Evolutionary conservation across 768 basidiomycete genomes (phyloP).

Genomic region (Crassisporium funariophilum): DNA sequence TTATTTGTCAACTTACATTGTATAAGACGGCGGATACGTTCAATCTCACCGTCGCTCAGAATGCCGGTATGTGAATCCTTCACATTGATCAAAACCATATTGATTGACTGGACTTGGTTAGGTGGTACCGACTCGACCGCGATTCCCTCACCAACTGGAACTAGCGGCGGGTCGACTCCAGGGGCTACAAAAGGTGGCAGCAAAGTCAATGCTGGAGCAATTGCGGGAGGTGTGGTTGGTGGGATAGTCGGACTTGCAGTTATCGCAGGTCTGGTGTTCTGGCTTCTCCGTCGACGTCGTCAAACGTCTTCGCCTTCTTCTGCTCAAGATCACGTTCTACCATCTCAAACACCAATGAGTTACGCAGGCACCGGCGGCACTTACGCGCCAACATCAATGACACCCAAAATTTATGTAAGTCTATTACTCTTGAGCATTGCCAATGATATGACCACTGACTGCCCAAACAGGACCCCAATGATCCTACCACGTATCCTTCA

Average conservation of each 20-base stretch:
- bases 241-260: constrained; percentile 50
- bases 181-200: not conserved
- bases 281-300: constrained; percentile 28
- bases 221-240: constrained; percentile 66
- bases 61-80: constrained; percentile 22
- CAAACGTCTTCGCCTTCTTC: constrained; percentile 22
- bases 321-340: constrained; percentile 15
- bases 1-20: not conserved
- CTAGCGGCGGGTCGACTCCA: constrained; percentile 4
- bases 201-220: constrained; percentile 31
- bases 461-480: constrained; percentile 35
- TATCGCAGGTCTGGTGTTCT: constrained; percentile 35
- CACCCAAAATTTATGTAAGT: constrained; percentile 37
- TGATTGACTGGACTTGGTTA: constrained; percentile 8
- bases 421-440: not conserved
- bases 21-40: constrained; percentile 33
- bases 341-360: constrained; percentile 18
- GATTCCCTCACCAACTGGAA: constrained; percentile 23
- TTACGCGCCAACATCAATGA: constrained; percentile 19
- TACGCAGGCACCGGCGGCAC: constrained; percentile 19
- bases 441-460: constrained; percentile 1
- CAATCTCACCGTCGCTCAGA: constrained; percentile 32
- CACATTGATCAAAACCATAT: not conserved
- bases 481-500: constrained; percentile 45
- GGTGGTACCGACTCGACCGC: constrained; percentile 39